A percentile compares a stretch with the other conserved stretches of the same genome.
These are phyloP conservation scores for Leucosporidium scottii DNA, from an alignment of 768 basidiomycete genomes.

Conservation along the genomic window DNA sequence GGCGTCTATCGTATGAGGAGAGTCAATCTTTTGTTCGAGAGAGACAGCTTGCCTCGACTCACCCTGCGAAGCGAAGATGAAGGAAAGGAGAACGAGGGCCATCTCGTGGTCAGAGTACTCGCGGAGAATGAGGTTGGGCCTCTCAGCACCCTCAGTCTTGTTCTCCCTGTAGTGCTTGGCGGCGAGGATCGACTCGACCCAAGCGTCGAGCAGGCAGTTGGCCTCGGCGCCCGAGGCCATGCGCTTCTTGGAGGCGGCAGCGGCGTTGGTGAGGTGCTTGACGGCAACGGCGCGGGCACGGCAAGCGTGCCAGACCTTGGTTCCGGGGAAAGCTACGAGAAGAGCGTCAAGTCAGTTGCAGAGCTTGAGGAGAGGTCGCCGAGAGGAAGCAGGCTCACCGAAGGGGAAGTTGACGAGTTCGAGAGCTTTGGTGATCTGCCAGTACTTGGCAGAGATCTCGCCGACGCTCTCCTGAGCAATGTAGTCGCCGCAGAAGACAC, in stretches of 20 bases:
- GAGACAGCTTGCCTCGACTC: not conserved
- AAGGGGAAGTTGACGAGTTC: constrained; percentile 99
- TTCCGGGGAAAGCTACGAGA: constrained; percentile 65
- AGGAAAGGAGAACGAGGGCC: constrained; percentile 92
- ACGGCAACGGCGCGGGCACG: constrained; percentile 81
- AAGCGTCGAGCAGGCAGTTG: constrained; percentile 85
- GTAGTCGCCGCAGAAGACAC: constrained; percentile 89
- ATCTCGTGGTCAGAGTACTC: constrained; percentile 93
- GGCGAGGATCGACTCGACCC: constrained; percentile 68
- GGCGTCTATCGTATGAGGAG: constrained; percentile 76
- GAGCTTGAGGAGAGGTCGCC: not conserved
- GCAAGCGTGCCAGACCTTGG: constrained; percentile 89
- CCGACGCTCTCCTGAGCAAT: constrained; percentile 68
- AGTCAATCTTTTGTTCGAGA: not conserved
- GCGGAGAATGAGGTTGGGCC: constrained; percentile 50
- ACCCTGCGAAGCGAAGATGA: constrained; percentile 91
- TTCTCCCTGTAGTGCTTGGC: constrained; percentile 44
- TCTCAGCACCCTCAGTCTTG: constrained; percentile 49
- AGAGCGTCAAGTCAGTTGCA: not conserved
- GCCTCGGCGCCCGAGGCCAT: constrained; percentile 73
- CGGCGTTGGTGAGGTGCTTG: constrained; percentile 64
- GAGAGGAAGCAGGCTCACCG: constrained; percentile 34
- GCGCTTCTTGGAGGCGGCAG: constrained; percentile 65
- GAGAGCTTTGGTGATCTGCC: constrained; percentile 87
- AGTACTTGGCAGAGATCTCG: constrained; percentile 89